phyloP scores from a whole-genome alignment of 352 stramenopile genomes.

The Phytophthora megakarya region DNA sequence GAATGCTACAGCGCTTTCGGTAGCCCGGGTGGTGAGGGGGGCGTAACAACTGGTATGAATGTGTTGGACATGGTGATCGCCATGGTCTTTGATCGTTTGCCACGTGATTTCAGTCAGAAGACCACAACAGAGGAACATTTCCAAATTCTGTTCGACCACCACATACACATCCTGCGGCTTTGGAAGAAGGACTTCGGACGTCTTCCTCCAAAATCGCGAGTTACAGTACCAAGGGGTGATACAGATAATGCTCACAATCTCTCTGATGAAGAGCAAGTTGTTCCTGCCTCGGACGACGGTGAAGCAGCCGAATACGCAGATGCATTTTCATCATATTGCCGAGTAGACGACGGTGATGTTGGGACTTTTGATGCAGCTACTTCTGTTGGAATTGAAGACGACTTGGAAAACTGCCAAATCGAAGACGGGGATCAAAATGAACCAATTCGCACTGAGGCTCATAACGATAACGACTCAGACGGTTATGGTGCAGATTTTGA shows the following conservation, averaged over 20 bases:
- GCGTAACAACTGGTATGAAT: constrained; percentile 58
- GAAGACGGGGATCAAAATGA: constrained; percentile 11
- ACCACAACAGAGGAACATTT: constrained; percentile 71
- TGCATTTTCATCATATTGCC: constrained; percentile 22
- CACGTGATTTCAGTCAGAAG: constrained; percentile 59
- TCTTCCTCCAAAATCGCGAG: constrained; percentile 46
- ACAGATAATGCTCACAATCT: constrained; percentile 14
- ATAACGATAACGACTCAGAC: constrained; percentile 35
- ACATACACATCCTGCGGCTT: constrained; percentile 77
- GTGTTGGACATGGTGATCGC: constrained; percentile 88
- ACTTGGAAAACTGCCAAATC: constrained; percentile 36
- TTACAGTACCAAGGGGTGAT: constrained; percentile 10
- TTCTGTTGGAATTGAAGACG: constrained; percentile 23
- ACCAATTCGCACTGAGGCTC: constrained; percentile 19
- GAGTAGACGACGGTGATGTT: constrained; percentile 15
- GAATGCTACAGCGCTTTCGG: constrained; percentile 57
- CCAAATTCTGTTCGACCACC: constrained; percentile 75
- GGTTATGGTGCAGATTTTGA: constrained; percentile 75
- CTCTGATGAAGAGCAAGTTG: constrained; percentile 12
- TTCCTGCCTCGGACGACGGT: constrained; percentile 19
- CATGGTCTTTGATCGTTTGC: constrained; percentile 86
- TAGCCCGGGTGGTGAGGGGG: constrained; percentile 21
- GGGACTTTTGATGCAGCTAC: constrained; percentile 11
- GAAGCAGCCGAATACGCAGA: constrained; percentile 25
- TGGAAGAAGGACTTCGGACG: constrained; percentile 89